phyloP scores from a whole-genome alignment of 1,284 basidiomycete genomes.

The Sphagnurus paluster region DNA sequence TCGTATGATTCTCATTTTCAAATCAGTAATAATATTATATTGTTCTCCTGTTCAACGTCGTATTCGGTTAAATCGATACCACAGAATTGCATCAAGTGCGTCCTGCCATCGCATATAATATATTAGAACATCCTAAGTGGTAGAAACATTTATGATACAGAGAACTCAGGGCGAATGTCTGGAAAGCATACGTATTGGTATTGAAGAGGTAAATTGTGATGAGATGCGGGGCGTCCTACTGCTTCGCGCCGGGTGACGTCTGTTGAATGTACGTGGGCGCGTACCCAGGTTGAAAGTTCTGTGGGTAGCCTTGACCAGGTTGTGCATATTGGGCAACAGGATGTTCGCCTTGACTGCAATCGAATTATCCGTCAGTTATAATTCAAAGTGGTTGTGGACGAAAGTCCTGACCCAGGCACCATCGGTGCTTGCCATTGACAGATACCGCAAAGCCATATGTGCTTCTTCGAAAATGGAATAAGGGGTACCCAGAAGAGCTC shows the following conservation, averaged over 20 bases:
- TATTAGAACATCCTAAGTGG: no score
- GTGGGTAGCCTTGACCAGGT: constrained; percentile 23
- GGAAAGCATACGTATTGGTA: no score
- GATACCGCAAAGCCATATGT: constrained; percentile 43
- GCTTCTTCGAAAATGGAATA: constrained; percentile 42
- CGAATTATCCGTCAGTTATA: background rate
- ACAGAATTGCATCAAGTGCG: no score
- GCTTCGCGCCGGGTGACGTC: constrained; percentile 15
- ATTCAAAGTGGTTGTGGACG: background rate
- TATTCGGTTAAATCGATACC: no score
- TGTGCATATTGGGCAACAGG: constrained; percentile 12
- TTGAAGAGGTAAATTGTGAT: no score
- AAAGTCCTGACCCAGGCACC: constrained; percentile 25
- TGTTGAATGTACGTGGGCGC: constrained; percentile 32
- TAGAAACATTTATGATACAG: no score
- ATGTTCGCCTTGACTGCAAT: constrained; percentile 8
- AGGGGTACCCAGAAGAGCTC: constrained; percentile 48
- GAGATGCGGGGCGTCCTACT: constrained; percentile 3
- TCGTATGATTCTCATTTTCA: background rate
- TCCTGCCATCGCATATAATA: no score
- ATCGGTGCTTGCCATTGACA: constrained; percentile 37
- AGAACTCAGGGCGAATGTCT: no score
- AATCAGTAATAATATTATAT: no score
- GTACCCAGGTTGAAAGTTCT: constrained; percentile 34
- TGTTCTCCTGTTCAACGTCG: no score